Evolutionary conservation across 2,329 filamentous ascomycete genomes (phyloP).

Genomic region (Diaporthe eres): DNA sequence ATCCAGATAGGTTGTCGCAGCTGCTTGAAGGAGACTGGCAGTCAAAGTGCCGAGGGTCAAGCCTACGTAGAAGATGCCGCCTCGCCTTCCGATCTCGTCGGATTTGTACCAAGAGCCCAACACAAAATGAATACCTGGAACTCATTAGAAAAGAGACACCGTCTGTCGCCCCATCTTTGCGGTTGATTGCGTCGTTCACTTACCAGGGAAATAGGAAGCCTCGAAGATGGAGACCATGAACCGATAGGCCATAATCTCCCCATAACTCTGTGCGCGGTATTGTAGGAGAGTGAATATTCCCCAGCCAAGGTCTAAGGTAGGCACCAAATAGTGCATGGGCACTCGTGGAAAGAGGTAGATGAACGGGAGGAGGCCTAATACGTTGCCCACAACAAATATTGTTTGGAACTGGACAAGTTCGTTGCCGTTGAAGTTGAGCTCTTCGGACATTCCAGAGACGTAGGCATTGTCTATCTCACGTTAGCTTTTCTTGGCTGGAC

Average conservation of each 20-base stretch:
- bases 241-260: slow-evolving; percentile 42
- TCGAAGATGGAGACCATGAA: slow-evolving; percentile 41
- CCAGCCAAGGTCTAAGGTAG: slow-evolving; percentile 46
- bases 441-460: slow-evolving; percentile 39
- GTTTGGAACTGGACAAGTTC: slow-evolving; percentile 46
- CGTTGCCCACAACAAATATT: slow-evolving; percentile 46
- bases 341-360: slow-evolving; percentile 47
- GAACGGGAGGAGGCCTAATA: slow-evolving; percentile 47
- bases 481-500: background rate
- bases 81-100: slow-evolving; percentile 39
- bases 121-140: slow-evolving; percentile 36
- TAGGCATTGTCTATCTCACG: slow-evolving; percentile 39
- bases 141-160: background rate
- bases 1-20: slow-evolving; percentile 38
- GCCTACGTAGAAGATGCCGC: slow-evolving; percentile 50
- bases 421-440: slow-evolving; percentile 40
- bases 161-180: background rate
- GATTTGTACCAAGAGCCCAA: slow-evolving; percentile 41
- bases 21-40: slow-evolving; percentile 40
- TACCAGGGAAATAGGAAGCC: slow-evolving; percentile 29
- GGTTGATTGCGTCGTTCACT: background rate
- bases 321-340: slow-evolving; percentile 47
- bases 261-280: slow-evolving; percentile 43
- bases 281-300: slow-evolving; percentile 48
- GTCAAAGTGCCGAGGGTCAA: slow-evolving; percentile 39